These are phyloP conservation scores for Nothophytophthora sp. DNA, from an alignment of 352 stramenopile species.

Conservation along the genomic window DNA sequence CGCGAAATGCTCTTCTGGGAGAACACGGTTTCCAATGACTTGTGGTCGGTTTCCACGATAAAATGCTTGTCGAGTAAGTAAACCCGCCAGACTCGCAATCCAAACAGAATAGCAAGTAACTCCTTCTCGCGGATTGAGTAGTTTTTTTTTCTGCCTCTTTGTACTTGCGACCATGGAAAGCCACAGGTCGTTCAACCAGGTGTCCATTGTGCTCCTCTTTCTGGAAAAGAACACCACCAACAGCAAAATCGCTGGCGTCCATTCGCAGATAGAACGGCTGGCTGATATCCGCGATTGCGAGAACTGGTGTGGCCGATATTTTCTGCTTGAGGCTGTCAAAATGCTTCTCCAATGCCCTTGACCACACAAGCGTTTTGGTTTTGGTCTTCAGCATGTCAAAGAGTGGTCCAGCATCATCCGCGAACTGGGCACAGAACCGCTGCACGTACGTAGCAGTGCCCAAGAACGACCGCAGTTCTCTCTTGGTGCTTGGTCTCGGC, in stretches of 20 bases:
- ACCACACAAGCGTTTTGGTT: neutral
- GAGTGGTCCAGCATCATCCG: constrained; percentile 4
- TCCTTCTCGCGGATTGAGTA: constrained; percentile 14
- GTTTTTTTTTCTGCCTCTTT: constrained; percentile 4
- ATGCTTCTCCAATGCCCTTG: neutral
- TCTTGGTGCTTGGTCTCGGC: constrained; percentile 9
- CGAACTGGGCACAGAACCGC: constrained; percentile 10
- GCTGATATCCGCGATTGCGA: constrained; percentile 1
- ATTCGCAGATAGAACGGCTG: constrained; percentile 8
- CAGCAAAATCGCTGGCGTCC: constrained; percentile 11
- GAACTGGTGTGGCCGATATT: constrained; percentile 7
- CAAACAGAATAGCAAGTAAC: constrained; percentile 6
- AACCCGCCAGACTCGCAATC: neutral
- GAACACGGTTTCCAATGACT: constrained; percentile 5
- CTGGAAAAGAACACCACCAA: constrained; percentile 17
- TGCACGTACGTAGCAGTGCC: constrained; percentile 10
- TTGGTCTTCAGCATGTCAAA: constrained; percentile 13
- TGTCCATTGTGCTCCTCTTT: neutral
- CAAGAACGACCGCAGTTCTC: constrained; percentile 9
- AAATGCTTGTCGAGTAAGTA: constrained; percentile 15
- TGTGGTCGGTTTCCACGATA: constrained; percentile 9
- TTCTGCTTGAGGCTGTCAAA: neutral
- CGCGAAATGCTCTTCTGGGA: constrained; percentile 5
- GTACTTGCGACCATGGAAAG: constrained; percentile 5
- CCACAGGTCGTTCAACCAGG: constrained; percentile 1